Conservation (phyloP, 176 grass and related monocot genomes). For the Lolium rigidum region DNA sequence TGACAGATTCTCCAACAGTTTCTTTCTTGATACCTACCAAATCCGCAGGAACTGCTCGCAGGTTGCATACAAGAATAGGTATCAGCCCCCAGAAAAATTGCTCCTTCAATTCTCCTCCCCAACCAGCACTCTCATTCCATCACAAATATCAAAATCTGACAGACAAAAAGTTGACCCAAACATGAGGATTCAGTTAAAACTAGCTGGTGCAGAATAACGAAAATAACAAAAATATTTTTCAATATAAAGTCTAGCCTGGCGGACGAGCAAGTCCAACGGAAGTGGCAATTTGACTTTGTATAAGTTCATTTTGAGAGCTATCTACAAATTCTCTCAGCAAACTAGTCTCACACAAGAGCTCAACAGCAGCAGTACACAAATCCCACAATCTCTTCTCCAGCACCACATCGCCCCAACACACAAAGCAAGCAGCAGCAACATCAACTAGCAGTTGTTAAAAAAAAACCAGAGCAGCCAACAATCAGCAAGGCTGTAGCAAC, state of each 20-base stretch:
- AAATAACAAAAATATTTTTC: neutral
- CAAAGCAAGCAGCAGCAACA: neutral
- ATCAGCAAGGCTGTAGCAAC: neutral
- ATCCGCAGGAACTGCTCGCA: constrained; percentile 32
- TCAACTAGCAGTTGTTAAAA: neutral
- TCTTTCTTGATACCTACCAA: constrained; percentile 30
- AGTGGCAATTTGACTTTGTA: neutral
- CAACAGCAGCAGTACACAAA: neutral
- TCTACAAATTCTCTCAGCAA: neutral
- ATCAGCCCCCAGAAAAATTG: constrained; percentile 21
- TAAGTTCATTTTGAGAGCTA: neutral
- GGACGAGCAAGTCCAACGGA: constrained; percentile 12
- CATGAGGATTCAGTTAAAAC: constrained; percentile 26
- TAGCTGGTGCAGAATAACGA: neutral
- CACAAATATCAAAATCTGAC: constrained; percentile 25
- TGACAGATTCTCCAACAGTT: neutral
- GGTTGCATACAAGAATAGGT: neutral
- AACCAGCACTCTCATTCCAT: constrained; percentile 20
- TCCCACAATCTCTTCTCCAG: neutral
- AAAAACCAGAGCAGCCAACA: neutral
- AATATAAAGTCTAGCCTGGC: constrained; percentile 19
- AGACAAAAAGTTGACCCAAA: constrained; percentile 25
- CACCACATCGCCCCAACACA: neutral
- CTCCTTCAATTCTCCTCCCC: neutral
- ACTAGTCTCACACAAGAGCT: neutral